phyloP scores from a whole-genome alignment of 2,329 filamentous ascomycete species.

The Colletotrichum ledebouriae region DNA sequence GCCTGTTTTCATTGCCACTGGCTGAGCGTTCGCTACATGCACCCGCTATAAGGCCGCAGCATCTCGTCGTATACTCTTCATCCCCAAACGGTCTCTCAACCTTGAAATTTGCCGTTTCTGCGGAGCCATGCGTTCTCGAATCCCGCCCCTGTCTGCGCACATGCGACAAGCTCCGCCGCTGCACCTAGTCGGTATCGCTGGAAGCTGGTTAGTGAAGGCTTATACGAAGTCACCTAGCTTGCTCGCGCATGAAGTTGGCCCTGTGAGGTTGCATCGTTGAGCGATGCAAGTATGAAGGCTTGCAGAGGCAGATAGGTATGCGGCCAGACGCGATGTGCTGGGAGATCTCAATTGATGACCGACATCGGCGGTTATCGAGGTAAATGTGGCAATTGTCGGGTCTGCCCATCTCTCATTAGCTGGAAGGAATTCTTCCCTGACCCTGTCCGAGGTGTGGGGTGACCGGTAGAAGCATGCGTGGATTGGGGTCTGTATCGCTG shows the following conservation, averaged over 20 bases:
- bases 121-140: conserved; percentile 1
- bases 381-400: background rate
- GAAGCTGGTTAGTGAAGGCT: background rate
- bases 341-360: background rate
- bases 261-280: conserved; percentile 4
- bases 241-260: background rate
- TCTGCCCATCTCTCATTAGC: background rate
- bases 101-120: background rate
- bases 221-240: conserved; percentile 2
- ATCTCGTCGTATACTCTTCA: background rate
- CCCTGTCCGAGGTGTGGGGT: background rate
- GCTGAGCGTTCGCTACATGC: background rate
- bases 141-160: background rate
- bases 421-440: background rate
- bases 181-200: background rate
- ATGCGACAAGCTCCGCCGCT: background rate
- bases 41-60: background rate
- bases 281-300: background rate
- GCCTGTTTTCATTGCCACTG: background rate
- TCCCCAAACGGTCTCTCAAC: background rate
- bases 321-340: background rate
- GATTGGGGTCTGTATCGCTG: background rate
- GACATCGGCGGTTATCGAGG: background rate
- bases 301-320: background rate
- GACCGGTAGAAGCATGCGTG: background rate